phyloP scores from a whole-genome alignment of 768 basidiomycete species.

The Pilatotrama ljubarskyi region DNA sequence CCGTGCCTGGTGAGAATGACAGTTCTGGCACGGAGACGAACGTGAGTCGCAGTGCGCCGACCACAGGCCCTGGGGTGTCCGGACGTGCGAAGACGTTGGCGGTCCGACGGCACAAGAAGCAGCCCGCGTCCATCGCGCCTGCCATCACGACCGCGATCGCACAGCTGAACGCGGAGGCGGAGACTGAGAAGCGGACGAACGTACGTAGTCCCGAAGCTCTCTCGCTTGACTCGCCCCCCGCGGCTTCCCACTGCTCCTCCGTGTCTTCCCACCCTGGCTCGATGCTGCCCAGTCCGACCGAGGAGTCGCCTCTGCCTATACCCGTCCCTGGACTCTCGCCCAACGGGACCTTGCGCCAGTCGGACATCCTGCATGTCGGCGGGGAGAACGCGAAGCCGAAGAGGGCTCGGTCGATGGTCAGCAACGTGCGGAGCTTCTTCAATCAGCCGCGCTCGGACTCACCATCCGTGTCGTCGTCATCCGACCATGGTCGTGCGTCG shows the following conservation, averaged over 20 bases:
- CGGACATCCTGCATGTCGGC: slow-evolving; percentile 30
- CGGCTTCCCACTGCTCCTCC: slow-evolving; percentile 29
- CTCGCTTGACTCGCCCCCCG: slow-evolving; percentile 24
- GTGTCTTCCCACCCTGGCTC: slow-evolving; percentile 27
- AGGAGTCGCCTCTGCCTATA: slow-evolving; percentile 22
- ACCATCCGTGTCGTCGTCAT: slow-evolving; percentile 39
- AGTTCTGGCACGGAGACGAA: background rate
- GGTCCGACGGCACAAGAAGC: slow-evolving; percentile 16
- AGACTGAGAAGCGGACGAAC: background rate
- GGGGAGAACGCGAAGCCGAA: slow-evolving; percentile 37
- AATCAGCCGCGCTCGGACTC: slow-evolving; percentile 17
- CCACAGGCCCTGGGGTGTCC: background rate
- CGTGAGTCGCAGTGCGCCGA: background rate
- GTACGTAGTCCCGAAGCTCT: slow-evolving; percentile 18
- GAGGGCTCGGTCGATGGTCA: slow-evolving; percentile 56
- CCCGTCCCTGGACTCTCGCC: slow-evolving; percentile 20
- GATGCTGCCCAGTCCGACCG: slow-evolving; percentile 27
- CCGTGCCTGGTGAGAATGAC: background rate
- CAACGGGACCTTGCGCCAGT: slow-evolving; percentile 25
- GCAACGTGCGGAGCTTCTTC: slow-evolving; percentile 64
- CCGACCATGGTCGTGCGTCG: slow-evolving; percentile 12
- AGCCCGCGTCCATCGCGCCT: slow-evolving; percentile 19
- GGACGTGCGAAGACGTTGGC: slow-evolving; percentile 17
- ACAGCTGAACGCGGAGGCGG: slow-evolving; percentile 2
- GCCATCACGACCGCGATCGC: slow-evolving; percentile 17